Base-by-base conservation (phyloP, 2,329 filamentous ascomycete species). In the Cytospora mali region DNA sequence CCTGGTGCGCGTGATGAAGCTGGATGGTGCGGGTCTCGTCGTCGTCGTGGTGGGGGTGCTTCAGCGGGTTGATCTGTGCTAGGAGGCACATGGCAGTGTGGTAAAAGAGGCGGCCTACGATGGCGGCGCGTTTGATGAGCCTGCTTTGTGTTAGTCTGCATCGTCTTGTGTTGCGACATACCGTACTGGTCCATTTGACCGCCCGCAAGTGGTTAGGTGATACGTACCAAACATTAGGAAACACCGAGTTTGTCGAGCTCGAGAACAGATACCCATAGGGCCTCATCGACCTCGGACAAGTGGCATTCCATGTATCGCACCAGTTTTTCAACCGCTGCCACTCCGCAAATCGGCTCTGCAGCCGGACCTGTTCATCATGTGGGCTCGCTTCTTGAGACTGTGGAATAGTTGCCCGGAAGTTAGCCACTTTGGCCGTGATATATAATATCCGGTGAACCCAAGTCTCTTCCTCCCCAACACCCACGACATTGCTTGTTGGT, bases 371-470 rank as follows among this genome's bases (percentile, higher is more conserved):
- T 71, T 91, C 85, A 49, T 86, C 85, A 62, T 86, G 84, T 7
- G 84, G 80, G 50, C 83, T 84, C 2, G 81, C 74, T 50, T 87
- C 83, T 62, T 86, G 82, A 63, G 85, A 85, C 21, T 83, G 81
- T 1, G 88, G 84, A 29, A 88, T 85, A 18, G 84, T 86, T 16
- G 91, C 89, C 46, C 91, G 86, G 73, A 96, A 96, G 75, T 96
- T 95, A 67, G 89, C 87, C 55, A 96, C 86, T 73, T 93, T 96
- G 54, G 91, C 93, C 55, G 96, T 84, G 67, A 97, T 89, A 75
- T 93, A 97, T 46, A 97, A 80, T 66, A 97, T 96, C 29, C 91
- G 87, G 71, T 96, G 90, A 21, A 93, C 90, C 93, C 94, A 97
- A 11, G 89, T 72, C 70, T 96, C 92, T 74, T 97, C 92, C 42